These are phyloP conservation scores for Ormosia emarginata DNA, from an alignment of 306 rosid genomes.

Conservation along the genomic window DNA sequence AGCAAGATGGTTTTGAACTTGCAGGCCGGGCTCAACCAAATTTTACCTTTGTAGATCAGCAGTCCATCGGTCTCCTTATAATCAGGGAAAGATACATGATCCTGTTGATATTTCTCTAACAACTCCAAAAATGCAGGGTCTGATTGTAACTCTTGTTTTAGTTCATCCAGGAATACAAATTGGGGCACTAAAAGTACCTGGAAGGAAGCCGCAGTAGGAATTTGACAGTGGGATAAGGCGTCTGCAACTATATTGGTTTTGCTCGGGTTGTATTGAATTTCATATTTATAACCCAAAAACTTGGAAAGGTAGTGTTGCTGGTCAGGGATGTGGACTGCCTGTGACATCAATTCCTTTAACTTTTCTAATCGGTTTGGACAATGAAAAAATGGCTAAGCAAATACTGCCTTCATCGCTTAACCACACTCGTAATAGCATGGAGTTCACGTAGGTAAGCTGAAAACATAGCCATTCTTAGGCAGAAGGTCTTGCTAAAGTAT, in stretches of 20 bases:
- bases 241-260: too few species aligned
- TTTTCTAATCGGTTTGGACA: neutral
- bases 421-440: neutral
- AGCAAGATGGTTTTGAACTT: too few species aligned
- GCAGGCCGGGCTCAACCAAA: too few species aligned
- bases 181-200: neutral
- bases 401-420: neutral
- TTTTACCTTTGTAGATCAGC: neutral
- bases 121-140: too few species aligned
- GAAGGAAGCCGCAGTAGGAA: neutral
- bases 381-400: neutral
- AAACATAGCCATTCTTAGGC: neutral
- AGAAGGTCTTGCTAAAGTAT: too few species aligned
- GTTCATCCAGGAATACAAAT: neutral
- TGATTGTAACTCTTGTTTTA: too few species aligned
- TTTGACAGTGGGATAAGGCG: neutral
- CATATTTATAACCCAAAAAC: too few species aligned
- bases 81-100: neutral
- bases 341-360: neutral
- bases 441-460: neutral
- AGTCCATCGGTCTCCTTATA: neutral
- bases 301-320: too few species aligned
- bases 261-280: too few species aligned
- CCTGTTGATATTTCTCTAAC: neutral
- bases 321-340: neutral